Evolutionary conservation across 2,329 filamentous ascomycete species (phyloP).

Genomic region (Furcasterigmium furcatum): DNA sequence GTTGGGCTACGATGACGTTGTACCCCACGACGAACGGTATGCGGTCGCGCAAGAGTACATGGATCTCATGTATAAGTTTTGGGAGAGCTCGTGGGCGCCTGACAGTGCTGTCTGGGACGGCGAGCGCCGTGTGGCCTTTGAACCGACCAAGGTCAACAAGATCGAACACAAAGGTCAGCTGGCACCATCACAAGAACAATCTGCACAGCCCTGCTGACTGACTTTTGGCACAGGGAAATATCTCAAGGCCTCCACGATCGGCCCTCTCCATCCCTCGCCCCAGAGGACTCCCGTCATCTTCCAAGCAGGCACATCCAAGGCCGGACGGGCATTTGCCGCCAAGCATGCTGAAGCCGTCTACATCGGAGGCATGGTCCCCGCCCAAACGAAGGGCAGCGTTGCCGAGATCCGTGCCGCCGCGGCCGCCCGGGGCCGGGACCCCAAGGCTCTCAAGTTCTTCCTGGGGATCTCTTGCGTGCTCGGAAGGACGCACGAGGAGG

Average conservation of each 20-base stretch:
- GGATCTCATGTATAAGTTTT: conserved; percentile 55
- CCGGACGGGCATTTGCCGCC: conserved; percentile 53
- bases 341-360: conserved; percentile 60
- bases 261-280: conserved; percentile 51
- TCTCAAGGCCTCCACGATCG: conserved; percentile 24
- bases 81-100: conserved; percentile 54
- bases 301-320: conserved; percentile 57
- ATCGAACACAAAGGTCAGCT: conserved; percentile 46
- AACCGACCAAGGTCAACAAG: conserved; percentile 54
- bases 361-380: not conserved
- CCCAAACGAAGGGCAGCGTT: not conserved
- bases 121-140: conserved; percentile 51
- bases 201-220: too few species aligned
- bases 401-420: conserved; percentile 38
- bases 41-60: conserved; percentile 60
- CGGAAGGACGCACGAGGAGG: conserved; percentile 48
- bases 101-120: conserved; percentile 53
- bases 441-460: conserved; percentile 53
- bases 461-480: conserved; percentile 46
- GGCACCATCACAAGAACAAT: too few species aligned
- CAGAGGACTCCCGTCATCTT: conserved; percentile 54
- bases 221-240: conserved; percentile 6
- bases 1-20: conserved; percentile 51
- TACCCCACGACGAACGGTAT: conserved; percentile 61
- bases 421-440: conserved; percentile 48